Evolutionary conservation across 108 stramenopile genomes (phyloP), one percentile per base, ranked within the genome.

Genomic region (Mayamaea pseudoterrestris): DNA sequence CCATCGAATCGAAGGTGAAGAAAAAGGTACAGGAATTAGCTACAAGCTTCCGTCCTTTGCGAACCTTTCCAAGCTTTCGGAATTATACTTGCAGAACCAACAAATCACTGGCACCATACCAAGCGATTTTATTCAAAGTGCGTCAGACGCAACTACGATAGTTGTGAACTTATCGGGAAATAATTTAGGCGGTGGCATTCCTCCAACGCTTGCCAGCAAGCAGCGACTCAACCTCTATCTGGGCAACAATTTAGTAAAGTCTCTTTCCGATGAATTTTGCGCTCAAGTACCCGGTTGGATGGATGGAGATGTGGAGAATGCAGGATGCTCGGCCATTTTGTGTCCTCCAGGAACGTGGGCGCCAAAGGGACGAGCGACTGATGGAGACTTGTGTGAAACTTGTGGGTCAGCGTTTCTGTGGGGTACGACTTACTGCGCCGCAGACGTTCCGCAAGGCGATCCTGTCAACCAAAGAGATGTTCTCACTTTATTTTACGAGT

Each of bases 261-360:
- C n/a, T n/a, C n/a, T n/a, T n/a, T n/a, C n/a, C n/a, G n/a, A n/a
- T n/a, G n/a, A n/a, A n/a, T n/a, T n/a, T n/a, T n/a, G n/a, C n/a
- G n/a, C n/a, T n/a, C n/a, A n/a, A n/a, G n/a, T n/a, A n/a, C n/a
- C n/a, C n/a, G n/a, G 42, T 17, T 76, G 74, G 74, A 76, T 69
- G 40, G 41, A 67, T 29, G 64, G 80, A 39, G 18, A 20, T 18
- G 77, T 83, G 25, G 63, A 60, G 13, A 50, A 59, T 12, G 32
- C 73, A 27, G 71, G 74, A 31, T 87, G 85, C 41, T 37, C 78
- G 35, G 78, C 74, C 8, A 75, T 89, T 40, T 55, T 80, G 29
- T 89, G 86, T 47, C 86, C 80, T 7, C 63, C 63, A 18, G 66
- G 73, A 41, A 78, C 71, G 7, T 76, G 56, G 56, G 60, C 70